Evolutionary conservation across 495 filamentous ascomycete species (phyloP), one percentile per base, ranked within the genome.

Genomic region (Xylaria nigripes): DNA sequence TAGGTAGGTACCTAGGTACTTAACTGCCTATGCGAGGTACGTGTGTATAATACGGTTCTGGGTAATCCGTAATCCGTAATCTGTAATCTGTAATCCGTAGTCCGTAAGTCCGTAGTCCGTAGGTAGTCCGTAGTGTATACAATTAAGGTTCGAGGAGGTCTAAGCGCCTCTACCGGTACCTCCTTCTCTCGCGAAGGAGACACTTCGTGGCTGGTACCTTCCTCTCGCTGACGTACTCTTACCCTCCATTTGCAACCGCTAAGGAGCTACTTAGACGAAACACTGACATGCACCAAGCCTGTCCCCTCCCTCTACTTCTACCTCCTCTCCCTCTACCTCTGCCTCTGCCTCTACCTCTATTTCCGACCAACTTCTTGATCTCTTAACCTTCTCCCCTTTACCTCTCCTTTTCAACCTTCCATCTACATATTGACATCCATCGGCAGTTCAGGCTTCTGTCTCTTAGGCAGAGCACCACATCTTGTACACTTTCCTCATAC

Each of bases 351-450:
- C 44, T 47, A 22, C 55, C 44, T 25, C 44, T 25, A n/a, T 24
- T 48, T 34, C 24, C 50, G 36, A 30, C 45, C 57, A 40, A 59
- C 49, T 56, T 54, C 63, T 36, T 16, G 15, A 4, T n/a, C n/a
- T 3, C 13, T 12, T 2, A 36, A 5, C 10, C 2, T 19, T 40
- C 36, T 18, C n/a, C 36, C 5, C 10, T 10, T 30, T 30, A 10
- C 10, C 27, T 30, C 10, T 4, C 10, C 27, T 30, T 30, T 10
- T 30, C 27, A 10, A 30, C 27, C 10, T 30, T 30, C n/a, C n/a
- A 30, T 30, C 27, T 30, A 5, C 27, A 10, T 30, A 10, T 30
- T 30, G 27, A 30, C 27, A 10, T 30, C 27, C 27, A 10, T 30
- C 10, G 10, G 5, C 27, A 5, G 4, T 10, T 10, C 4, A 30